Conservation (phyloP, 73 alveolate genomes). For the Durusdinium trenchii region DNA sequence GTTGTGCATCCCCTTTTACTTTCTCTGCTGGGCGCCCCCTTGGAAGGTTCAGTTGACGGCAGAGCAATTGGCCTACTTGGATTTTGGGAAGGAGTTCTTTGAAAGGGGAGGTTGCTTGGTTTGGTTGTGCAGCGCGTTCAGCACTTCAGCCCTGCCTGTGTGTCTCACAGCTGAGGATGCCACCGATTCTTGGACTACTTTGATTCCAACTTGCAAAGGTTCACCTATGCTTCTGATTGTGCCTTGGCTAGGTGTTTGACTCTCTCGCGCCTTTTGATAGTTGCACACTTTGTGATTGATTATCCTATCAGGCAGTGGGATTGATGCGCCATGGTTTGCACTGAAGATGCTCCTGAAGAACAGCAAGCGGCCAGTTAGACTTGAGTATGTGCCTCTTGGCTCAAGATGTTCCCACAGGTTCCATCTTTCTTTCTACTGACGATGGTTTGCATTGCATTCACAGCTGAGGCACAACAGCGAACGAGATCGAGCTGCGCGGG, state of each 20-base stretch:
- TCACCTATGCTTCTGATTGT: neutral
- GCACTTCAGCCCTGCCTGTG: neutral
- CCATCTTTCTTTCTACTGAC: neutral
- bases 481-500: neutral
- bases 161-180: neutral
- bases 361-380: neutral
- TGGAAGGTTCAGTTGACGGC: neutral
- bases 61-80: neutral
- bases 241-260: neutral
- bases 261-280: neutral
- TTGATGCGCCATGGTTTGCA: constrained; percentile 5
- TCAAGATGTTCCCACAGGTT: neutral
- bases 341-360: neutral
- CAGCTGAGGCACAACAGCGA: neutral
- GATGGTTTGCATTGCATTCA: neutral
- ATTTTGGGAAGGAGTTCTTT: neutral
- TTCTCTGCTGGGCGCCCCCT: neutral
- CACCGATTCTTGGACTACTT: neutral
- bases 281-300: neutral
- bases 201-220: no score
- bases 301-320: neutral
- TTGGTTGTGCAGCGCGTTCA: neutral
- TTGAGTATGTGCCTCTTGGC: neutral
- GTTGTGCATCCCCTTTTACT: neutral
- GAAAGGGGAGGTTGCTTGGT: neutral